These are phyloP conservation scores for Papiliotrema nemorosa DNA, from an alignment of 1,284 basidiomycete genomes.

Conservation along the genomic window DNA sequence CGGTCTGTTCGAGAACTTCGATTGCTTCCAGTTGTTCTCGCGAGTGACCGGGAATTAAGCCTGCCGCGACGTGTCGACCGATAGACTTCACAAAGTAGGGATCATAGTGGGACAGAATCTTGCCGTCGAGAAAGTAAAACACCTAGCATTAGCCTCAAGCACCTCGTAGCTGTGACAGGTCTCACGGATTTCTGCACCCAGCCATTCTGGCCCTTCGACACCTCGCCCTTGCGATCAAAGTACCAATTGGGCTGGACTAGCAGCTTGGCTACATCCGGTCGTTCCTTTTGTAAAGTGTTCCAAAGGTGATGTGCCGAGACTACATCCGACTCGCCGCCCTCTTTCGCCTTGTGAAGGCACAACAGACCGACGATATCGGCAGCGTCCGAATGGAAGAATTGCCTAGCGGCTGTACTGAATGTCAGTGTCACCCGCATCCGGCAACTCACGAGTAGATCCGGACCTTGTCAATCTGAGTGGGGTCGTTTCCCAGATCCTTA, in stretches of 20 bases:
- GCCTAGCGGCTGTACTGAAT: conserved; percentile 43
- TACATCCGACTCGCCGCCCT: conserved; percentile 51
- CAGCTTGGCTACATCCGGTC: conserved; percentile 50
- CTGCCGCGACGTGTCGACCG: conserved; percentile 39
- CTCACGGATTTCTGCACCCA: conserved; percentile 31
- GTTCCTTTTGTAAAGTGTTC: conserved; percentile 48
- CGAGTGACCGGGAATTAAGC: conserved; percentile 44
- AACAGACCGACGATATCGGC: conserved; percentile 33
- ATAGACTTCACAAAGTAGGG: conserved; percentile 42
- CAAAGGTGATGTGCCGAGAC: conserved; percentile 49
- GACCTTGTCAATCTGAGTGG: conserved; percentile 47
- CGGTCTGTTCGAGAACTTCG: conserved; percentile 50
- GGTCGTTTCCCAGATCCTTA: conserved; percentile 50
- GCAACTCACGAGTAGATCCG: conserved; percentile 47
- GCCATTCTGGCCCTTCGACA: conserved; percentile 32
- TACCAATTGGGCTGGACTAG: conserved; percentile 42
- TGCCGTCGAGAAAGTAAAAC: conserved; percentile 22
- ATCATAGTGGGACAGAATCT: conserved; percentile 33
- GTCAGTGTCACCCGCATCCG: neutral
- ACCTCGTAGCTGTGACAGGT: neutral
- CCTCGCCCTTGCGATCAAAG: conserved; percentile 39
- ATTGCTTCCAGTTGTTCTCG: conserved; percentile 47
- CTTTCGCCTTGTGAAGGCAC: conserved; percentile 48
- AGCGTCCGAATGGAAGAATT: conserved; percentile 49
- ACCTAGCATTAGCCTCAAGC: conserved; percentile 3